Conservation (phyloP, 257 asterid genomes). For the Salvia miltiorrhiza region DNA sequence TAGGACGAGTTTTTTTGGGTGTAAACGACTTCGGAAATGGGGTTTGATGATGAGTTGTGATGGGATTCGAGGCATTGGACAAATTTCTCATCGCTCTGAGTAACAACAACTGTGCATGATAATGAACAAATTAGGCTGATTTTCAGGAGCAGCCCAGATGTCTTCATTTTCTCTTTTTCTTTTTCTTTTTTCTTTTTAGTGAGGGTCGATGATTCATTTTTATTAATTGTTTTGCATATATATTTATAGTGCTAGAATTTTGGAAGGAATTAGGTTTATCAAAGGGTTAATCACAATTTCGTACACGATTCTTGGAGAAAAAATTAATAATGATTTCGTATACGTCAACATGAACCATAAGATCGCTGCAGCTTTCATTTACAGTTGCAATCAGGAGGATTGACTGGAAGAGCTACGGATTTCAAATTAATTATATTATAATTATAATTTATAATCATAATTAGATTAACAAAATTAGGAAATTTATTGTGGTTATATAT, state of each 20-base stretch:
- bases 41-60: not conserved
- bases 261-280: not conserved
- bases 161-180: slow-evolving; percentile 12
- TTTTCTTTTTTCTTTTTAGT: no score
- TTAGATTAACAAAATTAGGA: no score
- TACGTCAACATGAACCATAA: no score
- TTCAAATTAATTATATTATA: no score
- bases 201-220: not conserved
- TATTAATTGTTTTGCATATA: not conserved
- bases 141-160: not conserved
- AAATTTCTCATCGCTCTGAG: slow-evolving; percentile 16
- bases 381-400: no score
- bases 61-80: slow-evolving; percentile 28
- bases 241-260: not conserved
- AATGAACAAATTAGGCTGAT: slow-evolving; percentile 15
- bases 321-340: no score
- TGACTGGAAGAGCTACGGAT: no score
- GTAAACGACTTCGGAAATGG: slow-evolving; percentile 18
- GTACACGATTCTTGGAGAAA: no score
- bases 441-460: no score
- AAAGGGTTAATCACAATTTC: not conserved
- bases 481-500: no score
- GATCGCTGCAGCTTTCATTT: no score
- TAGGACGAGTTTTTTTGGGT: slow-evolving; percentile 25
- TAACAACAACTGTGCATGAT: not conserved